Evolutionary conservation across 1,284 basidiomycete species (phyloP).

Genomic region (Erythrobasidium hasegawianum): DNA sequence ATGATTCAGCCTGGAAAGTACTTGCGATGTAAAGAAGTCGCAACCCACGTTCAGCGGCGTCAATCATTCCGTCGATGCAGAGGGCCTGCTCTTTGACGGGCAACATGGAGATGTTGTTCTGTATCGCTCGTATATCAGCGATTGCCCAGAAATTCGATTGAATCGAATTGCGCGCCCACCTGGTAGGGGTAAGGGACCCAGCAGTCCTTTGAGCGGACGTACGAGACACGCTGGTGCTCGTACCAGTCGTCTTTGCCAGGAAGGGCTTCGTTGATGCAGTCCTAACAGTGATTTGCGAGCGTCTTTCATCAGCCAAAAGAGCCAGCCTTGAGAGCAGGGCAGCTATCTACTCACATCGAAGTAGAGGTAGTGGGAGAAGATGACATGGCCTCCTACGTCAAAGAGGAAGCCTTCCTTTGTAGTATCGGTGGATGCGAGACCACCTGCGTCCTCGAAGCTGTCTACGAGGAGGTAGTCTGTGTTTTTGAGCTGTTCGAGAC

Average conservation of each 20-base stretch:
- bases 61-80: constrained; percentile 56
- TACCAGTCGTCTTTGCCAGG: constrained; percentile 54
- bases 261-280: constrained; percentile 54
- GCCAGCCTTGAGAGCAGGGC: not conserved
- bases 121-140: constrained; percentile 48
- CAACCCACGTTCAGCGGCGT: constrained; percentile 43
- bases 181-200: constrained; percentile 55
- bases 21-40: no score
- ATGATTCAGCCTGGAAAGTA: no score
- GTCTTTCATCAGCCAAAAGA: no score
- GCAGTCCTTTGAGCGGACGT: constrained; percentile 53
- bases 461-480: constrained; percentile 53
- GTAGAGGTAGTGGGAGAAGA: constrained; percentile 55
- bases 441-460: constrained; percentile 52
- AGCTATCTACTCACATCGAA: constrained; percentile 34
- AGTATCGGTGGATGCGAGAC: constrained; percentile 55
- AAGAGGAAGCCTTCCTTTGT: constrained; percentile 54
- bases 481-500: constrained; percentile 54
- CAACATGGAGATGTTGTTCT: constrained; percentile 55
- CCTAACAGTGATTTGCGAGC: constrained; percentile 57
- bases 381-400: constrained; percentile 52
- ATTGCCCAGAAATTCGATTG: not conserved
- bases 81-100: constrained; percentile 54
- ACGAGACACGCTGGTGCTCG: constrained; percentile 56
- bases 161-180: constrained; percentile 31